These are phyloP conservation scores for Fusarium caatingaense DNA, from an alignment of 2,329 filamentous ascomycete genomes.

Conservation along the genomic window DNA sequence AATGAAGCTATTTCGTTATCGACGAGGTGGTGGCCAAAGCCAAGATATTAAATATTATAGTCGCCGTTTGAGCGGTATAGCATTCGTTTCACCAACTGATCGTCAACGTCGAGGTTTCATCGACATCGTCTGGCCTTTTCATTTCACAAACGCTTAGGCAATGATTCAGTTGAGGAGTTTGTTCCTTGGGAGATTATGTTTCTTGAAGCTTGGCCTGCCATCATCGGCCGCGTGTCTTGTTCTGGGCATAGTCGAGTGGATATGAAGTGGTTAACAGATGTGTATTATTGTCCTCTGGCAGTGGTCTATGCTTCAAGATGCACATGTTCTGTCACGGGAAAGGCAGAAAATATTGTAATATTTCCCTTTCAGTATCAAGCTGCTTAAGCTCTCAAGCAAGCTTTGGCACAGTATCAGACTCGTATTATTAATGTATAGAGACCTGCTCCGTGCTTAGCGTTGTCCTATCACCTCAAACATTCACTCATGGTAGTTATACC, in stretches of 20 bases:
- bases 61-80: slow-evolving; percentile 24
- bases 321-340: not conserved
- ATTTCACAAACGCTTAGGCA: not conserved
- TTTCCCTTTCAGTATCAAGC: not conserved
- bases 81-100: slow-evolving; percentile 26
- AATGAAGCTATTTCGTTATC: not conserved
- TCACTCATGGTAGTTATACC: not conserved
- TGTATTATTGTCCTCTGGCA: not conserved
- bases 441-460: slow-evolving; percentile 19
- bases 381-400: not conserved
- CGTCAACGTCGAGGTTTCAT: slow-evolving; percentile 27
- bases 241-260: not conserved
- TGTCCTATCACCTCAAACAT: not conserved
- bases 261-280: not conserved
- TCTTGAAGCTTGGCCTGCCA: not conserved
- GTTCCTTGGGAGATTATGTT: not conserved
- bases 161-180: not conserved
- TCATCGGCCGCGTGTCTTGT: not conserved
- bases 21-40: not conserved
- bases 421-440: not conserved
- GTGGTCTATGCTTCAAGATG: not conserved
- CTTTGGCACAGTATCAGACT: not conserved
- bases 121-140: not conserved
- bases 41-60: slow-evolving; percentile 21
- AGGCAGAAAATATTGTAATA: not conserved